These are phyloP conservation scores for Leptographium radiaticola DNA, from an alignment of 2,329 filamentous ascomycete genomes.

Conservation along the genomic window DNA sequence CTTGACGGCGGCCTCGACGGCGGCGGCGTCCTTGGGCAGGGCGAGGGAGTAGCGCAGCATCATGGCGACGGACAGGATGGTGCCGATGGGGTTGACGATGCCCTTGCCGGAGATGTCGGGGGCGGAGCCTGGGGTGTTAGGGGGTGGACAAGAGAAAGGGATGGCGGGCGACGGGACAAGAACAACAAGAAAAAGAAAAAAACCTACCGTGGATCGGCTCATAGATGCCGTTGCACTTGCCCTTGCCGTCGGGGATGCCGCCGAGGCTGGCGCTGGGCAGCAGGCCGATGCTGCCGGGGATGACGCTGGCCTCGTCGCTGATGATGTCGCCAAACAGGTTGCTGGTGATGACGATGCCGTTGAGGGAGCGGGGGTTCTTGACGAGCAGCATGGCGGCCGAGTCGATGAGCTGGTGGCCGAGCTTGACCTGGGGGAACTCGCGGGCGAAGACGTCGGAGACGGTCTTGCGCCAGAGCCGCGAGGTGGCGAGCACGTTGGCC, in stretches of 20 bases:
- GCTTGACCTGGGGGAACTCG: slow-evolving; percentile 77
- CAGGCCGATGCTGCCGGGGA: slow-evolving; percentile 79
- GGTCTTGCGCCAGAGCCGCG: slow-evolving; percentile 76
- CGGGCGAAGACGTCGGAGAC: slow-evolving; percentile 73
- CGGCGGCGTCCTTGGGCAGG: slow-evolving; percentile 61
- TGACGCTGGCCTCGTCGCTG: slow-evolving; percentile 86
- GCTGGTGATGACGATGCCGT: slow-evolving; percentile 83
- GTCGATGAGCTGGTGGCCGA: slow-evolving; percentile 87
- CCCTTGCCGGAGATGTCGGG: slow-evolving; percentile 88
- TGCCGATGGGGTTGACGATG: slow-evolving; percentile 84
- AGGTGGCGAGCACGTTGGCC: slow-evolving; percentile 90
- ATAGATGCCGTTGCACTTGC: slow-evolving; percentile 84
- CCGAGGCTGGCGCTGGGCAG: slow-evolving; percentile 79
- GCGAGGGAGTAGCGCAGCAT: slow-evolving; percentile 88
- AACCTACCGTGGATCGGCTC: slow-evolving; percentile 84
- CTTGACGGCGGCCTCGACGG: slow-evolving; percentile 70
- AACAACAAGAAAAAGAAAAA: not conserved
- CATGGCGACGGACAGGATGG: slow-evolving; percentile 87
- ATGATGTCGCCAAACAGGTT: slow-evolving; percentile 97
- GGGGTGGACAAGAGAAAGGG: not conserved
- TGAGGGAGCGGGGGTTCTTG: slow-evolving; percentile 78
- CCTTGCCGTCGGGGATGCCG: slow-evolving; percentile 74
- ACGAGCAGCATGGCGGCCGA: slow-evolving; percentile 96
- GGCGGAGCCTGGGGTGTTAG: slow-evolving; percentile 50
- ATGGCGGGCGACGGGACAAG: not conserved